Evolutionary conservation across 805 yeast species (phyloP).

Genomic region (Metschnikowia sp.): DNA sequence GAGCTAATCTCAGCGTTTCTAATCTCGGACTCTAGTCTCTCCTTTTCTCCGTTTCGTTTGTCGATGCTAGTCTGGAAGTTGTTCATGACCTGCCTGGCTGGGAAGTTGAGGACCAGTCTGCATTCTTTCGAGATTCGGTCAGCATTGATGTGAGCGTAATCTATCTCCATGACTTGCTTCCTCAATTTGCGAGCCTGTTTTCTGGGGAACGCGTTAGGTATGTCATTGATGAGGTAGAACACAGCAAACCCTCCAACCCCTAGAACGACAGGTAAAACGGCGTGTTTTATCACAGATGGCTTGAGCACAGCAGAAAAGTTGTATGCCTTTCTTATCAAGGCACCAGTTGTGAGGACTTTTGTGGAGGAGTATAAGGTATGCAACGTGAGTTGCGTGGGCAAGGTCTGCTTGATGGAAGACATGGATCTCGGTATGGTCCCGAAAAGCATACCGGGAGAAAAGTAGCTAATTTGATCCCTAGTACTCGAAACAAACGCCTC

Average conservation of each 20-base stretch:
- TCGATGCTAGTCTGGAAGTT: constrained; percentile 67
- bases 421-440: constrained; percentile 30
- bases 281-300: constrained; percentile 38
- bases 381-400: constrained; percentile 38
- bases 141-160: constrained; percentile 77
- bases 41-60: constrained; percentile 54
- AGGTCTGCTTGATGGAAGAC: constrained; percentile 26
- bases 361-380: constrained; percentile 40
- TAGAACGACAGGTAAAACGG: constrained; percentile 53
- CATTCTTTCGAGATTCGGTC: constrained; percentile 78
- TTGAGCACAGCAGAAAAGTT: constrained; percentile 33
- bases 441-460: constrained; percentile 31
- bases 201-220: constrained; percentile 86
- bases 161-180: constrained; percentile 57
- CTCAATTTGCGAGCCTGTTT: constrained; percentile 74
- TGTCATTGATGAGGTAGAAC: constrained; percentile 68
- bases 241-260: constrained; percentile 51
- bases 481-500: constrained; percentile 26
- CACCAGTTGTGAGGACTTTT: constrained; percentile 40
- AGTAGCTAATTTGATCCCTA: constrained; percentile 26
- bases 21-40: constrained; percentile 49
- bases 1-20: constrained; percentile 55
- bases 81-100: constrained; percentile 75
- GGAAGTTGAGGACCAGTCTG: constrained; percentile 73
- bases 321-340: constrained; percentile 37